These are phyloP conservation scores for Echites panduratus DNA, from an alignment of 257 asterid species.

Conservation along the genomic window DNA sequence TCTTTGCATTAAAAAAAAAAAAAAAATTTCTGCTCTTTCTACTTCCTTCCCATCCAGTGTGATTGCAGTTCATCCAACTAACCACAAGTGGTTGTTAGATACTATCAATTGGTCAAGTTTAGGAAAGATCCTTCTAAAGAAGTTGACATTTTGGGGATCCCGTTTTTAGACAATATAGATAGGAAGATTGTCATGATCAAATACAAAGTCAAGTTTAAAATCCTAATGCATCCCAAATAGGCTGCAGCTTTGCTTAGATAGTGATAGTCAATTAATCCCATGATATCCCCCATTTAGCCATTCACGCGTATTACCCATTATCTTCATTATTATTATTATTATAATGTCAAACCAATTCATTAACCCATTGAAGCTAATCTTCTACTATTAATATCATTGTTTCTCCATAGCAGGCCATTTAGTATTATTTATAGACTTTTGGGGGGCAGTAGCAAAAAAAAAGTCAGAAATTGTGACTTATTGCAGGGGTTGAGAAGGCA, in stretches of 20 bases:
- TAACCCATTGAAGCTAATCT: constrained; percentile 7
- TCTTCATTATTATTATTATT: background rate
- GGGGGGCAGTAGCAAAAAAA: background rate
- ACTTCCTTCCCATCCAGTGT: background rate
- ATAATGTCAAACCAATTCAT: constrained; percentile 13
- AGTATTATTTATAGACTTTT: constrained; percentile 15
- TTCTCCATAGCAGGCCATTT: background rate
- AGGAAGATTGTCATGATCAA: background rate
- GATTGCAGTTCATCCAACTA: constrained; percentile 1
- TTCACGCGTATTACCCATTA: constrained; percentile 22
- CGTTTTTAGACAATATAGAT: background rate
- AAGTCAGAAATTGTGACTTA: constrained; percentile 16
- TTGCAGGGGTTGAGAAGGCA: background rate
- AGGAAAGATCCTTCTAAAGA: background rate
- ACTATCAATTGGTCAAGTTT: background rate
- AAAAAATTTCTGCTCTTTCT: background rate
- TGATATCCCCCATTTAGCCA: constrained; percentile 2
- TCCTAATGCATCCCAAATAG: constrained; percentile 5
- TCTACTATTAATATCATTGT: background rate
- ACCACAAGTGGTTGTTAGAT: background rate
- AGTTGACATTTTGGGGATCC: background rate
- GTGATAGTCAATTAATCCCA: constrained; percentile 21
- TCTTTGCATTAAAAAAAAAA: background rate
- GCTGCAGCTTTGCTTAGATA: constrained; percentile 7
- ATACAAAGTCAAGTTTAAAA: constrained; percentile 1